Evolutionary conservation across 768 basidiomycete genomes (phyloP), one percentile per base, ranked within the genome.

Genomic region (Baorangia bicolor): DNA sequence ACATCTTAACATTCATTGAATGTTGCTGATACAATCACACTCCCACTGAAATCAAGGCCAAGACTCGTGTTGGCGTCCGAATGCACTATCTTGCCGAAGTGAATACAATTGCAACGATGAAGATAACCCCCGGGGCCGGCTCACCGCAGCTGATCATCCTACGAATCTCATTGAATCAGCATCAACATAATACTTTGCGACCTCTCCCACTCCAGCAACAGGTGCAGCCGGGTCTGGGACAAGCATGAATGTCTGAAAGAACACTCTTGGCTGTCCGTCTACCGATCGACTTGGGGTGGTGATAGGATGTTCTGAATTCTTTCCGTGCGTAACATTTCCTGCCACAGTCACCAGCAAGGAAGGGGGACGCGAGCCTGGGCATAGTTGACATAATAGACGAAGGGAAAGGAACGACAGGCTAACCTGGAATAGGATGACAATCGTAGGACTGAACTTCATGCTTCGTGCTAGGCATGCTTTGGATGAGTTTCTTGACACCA

Each of bases 401-500:
- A 51, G 37, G 23, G 48, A 45, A 41, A 40, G 20, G 38, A 27
- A 45, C 25, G 48, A 56, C 27, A 44, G 41, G 66, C 72, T 51
- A 52, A 88, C 92, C 90, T 72, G 90, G 88, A 56, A 94, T 91
- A 34, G 92, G 88, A 69, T 94, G 92, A 63, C 92, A 94, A 68
- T 94, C 92, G 60, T 91, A 92, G 18, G 89, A 91, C 68, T 90
- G 87, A 20, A 94, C 80, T 55, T 94, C 92, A 62, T 94, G 92
- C 60, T 85, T 89, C 27, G 91, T 90, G 20, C 76, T 75, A 2
- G 90, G 90, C 85, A 91, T 91, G 49, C 81, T 82, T 60, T 81
- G 73, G 23, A 91, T 77, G 40, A 92, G 78, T 53, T 83, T 78
- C 51, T 78, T 79, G 43, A 93, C 75, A 3, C 87, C 89, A 21